Evolutionary conservation across 768 basidiomycete genomes (phyloP).

Genomic region (Daedaleopsis sinensis): DNA sequence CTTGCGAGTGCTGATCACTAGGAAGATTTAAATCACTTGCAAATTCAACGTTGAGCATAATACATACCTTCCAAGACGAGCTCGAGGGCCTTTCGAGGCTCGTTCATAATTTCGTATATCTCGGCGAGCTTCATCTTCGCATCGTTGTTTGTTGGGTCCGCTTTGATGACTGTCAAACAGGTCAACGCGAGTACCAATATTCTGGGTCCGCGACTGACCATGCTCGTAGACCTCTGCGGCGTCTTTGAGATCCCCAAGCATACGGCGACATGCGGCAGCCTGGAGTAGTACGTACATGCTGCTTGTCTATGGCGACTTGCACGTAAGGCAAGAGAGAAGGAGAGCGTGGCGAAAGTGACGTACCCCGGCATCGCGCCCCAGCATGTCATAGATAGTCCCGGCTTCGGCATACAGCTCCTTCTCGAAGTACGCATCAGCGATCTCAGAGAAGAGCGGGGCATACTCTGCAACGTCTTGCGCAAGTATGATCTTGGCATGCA

Average conservation of each 20-base stretch:
- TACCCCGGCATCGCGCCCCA: constrained; percentile 77
- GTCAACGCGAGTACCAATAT: background rate
- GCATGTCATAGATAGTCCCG: constrained; percentile 73
- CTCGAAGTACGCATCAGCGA: constrained; percentile 85
- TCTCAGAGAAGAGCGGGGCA: constrained; percentile 76
- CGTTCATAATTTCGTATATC: constrained; percentile 82
- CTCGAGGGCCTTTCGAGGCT: constrained; percentile 80
- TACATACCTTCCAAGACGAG: constrained; percentile 79
- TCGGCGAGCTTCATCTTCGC: constrained; percentile 91
- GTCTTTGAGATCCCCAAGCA: constrained; percentile 71
- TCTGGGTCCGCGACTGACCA: constrained; percentile 47
- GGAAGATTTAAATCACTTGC: background rate
- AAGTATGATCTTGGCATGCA: constrained; percentile 76
- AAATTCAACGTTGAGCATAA: background rate
- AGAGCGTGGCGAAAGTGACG: background rate
- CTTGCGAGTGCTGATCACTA: constrained; percentile 42
- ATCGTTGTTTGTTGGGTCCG: constrained; percentile 76
- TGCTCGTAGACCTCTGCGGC: constrained; percentile 85
- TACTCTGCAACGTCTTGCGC: constrained; percentile 76
- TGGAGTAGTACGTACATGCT: constrained; percentile 71
- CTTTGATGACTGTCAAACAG: constrained; percentile 58
- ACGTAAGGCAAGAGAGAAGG: background rate
- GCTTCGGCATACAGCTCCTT: constrained; percentile 79
- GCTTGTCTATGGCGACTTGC: constrained; percentile 58
- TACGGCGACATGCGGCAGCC: constrained; percentile 81